phyloP scores from a whole-genome alignment of 768 basidiomycete species.

The Tephrocybe sp. region DNA sequence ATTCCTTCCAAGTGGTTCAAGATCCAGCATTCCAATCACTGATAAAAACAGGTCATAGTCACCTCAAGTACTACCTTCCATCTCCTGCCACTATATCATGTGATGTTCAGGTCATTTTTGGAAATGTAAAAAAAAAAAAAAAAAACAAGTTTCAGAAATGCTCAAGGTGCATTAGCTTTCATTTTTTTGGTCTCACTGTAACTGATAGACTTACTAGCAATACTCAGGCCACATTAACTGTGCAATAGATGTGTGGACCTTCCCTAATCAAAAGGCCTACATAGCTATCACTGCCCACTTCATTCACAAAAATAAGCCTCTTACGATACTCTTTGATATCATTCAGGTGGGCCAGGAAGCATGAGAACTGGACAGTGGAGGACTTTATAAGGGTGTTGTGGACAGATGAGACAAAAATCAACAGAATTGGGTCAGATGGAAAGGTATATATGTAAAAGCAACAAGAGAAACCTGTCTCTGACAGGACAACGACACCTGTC shows the following conservation, averaged over 20 bases:
- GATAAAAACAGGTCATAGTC: not conserved
- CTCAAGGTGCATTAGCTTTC: not conserved
- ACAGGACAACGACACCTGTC: no score
- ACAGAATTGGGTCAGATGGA: no score
- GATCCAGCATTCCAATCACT: not conserved
- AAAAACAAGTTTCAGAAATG: not conserved
- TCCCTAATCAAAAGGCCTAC: slow-evolving; percentile 22
- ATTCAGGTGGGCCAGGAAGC: slow-evolving; percentile 37
- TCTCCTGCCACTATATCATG: not conserved
- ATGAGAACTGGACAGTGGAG: no score
- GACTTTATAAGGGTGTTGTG: no score
- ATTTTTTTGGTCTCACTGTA: not conserved
- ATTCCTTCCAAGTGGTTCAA: not conserved
- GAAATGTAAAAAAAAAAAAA: not conserved
- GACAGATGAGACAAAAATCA: no score
- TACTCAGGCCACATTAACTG: slow-evolving; percentile 18
- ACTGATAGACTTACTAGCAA: not conserved
- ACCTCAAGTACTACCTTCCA: not conserved
- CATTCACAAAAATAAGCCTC: slow-evolving; percentile 15
- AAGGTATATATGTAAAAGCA: no score
- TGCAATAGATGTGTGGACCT: slow-evolving; percentile 26
- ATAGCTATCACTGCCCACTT: slow-evolving; percentile 21
- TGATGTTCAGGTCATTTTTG: not conserved
- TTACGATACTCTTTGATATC: slow-evolving; percentile 19
- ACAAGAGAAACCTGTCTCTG: no score